Evolutionary conservation across 805 yeast genomes (phyloP), one percentile per base, ranked within the genome.

Genomic region (Starmerella geochares): DNA sequence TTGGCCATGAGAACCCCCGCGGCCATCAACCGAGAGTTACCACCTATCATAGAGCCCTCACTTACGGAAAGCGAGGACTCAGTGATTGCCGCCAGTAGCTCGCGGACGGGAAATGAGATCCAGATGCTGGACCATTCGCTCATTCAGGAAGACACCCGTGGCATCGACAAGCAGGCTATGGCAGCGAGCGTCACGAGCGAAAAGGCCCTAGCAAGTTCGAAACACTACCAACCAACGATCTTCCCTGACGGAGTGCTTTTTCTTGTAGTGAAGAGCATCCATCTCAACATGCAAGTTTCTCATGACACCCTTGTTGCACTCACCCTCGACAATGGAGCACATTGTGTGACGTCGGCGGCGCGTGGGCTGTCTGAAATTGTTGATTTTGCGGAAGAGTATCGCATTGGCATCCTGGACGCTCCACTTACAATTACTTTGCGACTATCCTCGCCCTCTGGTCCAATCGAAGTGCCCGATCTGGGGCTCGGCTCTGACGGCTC

Each of bases 261-360:
- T 33, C 61, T 78, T 25, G 58, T 60, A 3, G 60, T 79, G 49
- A 77, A 79, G 1, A 72, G 73, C 13, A 58, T 74, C 40, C 63
- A 59, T 23, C 3, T 29, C 2, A 14, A 11, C 20, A 54, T 54
- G 24, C 23, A 16, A n/a, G 6, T 47, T 19, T 42, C 51, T 2
- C 11, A 48, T 5, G 62, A 71, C 28, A 77, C 76, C 2, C 63
- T 67, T 16, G 75, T 78, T 59, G 69, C 73, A 23, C 57, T 79
- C 16, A 62, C 65, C 17, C 66, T 81, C 48, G 96, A 87, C 62
- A 87, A 87, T 62, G 94, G 95, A 5, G 77, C 79, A 33, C 94
- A 87, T 61, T 76, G 85, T 51, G 75, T 85, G 43, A 75, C 79
- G 32, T 86, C 95, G 0, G 75, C 79, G 8, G 71, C 74, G 64